A percentile compares a stretch with the other conserved stretches of the same genome.
Evolutionary conservation across 371 early-diverging fungal species (phyloP).

Genomic region (Rhizopus arrhizus): DNA sequence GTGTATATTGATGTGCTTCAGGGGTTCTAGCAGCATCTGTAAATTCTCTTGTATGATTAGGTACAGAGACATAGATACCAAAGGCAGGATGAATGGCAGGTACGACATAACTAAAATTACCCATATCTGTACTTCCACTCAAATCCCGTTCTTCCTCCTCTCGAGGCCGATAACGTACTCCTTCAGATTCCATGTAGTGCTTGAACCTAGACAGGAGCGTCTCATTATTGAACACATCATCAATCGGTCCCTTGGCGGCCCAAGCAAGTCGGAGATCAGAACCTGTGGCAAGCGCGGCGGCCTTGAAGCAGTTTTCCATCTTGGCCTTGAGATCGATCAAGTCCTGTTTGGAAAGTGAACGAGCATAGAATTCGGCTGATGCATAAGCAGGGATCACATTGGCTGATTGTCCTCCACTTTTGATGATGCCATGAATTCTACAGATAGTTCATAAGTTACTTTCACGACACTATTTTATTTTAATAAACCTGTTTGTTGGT

Average conservation of each 20-base stretch:
- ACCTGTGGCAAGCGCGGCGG: constrained; percentile 66
- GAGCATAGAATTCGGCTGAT: constrained; percentile 50
- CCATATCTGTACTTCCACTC: constrained; percentile 70
- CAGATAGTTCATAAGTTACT: constrained; percentile 31
- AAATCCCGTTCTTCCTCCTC: constrained; percentile 37
- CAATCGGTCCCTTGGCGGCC: constrained; percentile 36
- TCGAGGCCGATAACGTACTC: constrained; percentile 37
- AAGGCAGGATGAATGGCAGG: constrained; percentile 20
- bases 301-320: constrained; percentile 58
- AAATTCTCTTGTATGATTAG: constrained; percentile 47
- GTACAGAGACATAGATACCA: constrained; percentile 6
- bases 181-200: constrained; percentile 46
- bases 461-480: background rate
- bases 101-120: constrained; percentile 57
- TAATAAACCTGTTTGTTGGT: constrained; percentile 42
- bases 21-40: constrained; percentile 56
- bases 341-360: constrained; percentile 50
- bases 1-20: constrained; percentile 57
- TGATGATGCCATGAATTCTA: constrained; percentile 64
- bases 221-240: constrained; percentile 55
- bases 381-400: constrained; percentile 63
- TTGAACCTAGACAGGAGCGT: constrained; percentile 55
- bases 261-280: constrained; percentile 55
- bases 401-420: constrained; percentile 12
- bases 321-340: constrained; percentile 47